Evolutionary conservation across 345 rosid species (phyloP).

Genomic region (Hirschfeldia incana): DNA sequence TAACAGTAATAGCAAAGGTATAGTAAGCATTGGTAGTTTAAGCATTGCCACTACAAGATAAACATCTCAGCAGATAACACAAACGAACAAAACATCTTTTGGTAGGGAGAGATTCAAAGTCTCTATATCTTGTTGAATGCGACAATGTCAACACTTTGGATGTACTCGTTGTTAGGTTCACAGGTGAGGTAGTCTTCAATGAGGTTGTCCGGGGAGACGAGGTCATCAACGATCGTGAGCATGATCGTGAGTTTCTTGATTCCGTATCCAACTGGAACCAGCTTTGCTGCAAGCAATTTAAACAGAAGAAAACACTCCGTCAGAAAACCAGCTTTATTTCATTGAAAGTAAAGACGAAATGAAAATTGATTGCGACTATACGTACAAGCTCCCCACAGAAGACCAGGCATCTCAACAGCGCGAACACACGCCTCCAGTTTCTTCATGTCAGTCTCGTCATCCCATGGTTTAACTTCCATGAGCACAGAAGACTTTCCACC

Average conservation of each 20-base stretch:
- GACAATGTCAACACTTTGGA: slow-evolving; percentile 93
- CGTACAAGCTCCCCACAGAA: slow-evolving; percentile 95
- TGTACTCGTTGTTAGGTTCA: slow-evolving; percentile 71
- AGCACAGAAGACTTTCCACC: slow-evolving; percentile 96
- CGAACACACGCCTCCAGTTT: slow-evolving; percentile 79
- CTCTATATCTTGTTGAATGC: slow-evolving; percentile 78
- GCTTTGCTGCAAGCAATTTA: slow-evolving; percentile 61
- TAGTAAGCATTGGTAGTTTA: not conserved
- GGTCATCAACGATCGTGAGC: slow-evolving; percentile 90
- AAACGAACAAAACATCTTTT: slow-evolving; percentile 8
- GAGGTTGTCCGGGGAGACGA: slow-evolving; percentile 79
- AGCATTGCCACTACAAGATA: not conserved
- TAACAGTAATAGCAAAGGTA: not conserved
- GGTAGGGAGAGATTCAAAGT: slow-evolving; percentile 36
- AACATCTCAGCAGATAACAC: not conserved
- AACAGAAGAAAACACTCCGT: not conserved
- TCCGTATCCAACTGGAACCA: slow-evolving; percentile 85
- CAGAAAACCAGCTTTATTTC: not conserved
- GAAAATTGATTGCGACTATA: not conserved
- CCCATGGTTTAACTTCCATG: slow-evolving; percentile 95
- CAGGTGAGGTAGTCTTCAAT: slow-evolving; percentile 72
- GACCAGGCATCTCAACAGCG: slow-evolving; percentile 76
- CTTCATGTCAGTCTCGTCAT: slow-evolving; percentile 99
- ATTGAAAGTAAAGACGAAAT: not conserved
- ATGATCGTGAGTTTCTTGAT: slow-evolving; percentile 89